Conservation (phyloP, 768 basidiomycete genomes). For the Hypholoma sublateritium region DNA sequence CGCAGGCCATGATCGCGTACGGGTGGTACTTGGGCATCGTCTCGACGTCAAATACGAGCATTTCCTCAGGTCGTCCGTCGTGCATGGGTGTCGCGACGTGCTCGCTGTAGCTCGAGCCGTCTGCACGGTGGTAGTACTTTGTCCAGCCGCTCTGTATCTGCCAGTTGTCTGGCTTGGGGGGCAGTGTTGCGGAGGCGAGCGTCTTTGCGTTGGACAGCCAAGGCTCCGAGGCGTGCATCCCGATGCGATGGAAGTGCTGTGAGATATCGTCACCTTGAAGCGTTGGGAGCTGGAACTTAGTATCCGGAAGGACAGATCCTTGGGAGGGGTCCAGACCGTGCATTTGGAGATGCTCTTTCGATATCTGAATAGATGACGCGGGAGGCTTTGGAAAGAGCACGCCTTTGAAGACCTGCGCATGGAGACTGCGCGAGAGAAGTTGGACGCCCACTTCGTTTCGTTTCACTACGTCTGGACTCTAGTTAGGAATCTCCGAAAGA, state of each 20-base stretch:
- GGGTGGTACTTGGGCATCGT: constrained; percentile 82
- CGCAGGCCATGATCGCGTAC: constrained; percentile 87
- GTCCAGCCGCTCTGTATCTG: constrained; percentile 82
- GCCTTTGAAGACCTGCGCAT: constrained; percentile 80
- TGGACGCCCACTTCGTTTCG: constrained; percentile 94
- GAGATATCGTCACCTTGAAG: constrained; percentile 81
- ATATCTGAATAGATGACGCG: constrained; percentile 64
- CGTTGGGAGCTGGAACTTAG: constrained; percentile 77
- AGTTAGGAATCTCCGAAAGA: not conserved
- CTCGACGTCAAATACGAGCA: constrained; percentile 93
- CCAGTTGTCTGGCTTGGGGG: constrained; percentile 55
- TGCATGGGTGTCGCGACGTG: constrained; percentile 68
- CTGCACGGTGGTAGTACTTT: constrained; percentile 66
- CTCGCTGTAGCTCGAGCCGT: constrained; percentile 79
- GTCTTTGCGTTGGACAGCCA: constrained; percentile 70
- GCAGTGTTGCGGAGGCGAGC: constrained; percentile 53
- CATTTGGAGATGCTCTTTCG: constrained; percentile 74
- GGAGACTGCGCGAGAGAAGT: constrained; percentile 78
- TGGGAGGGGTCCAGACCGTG: constrained; percentile 81
- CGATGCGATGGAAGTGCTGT: constrained; percentile 88
- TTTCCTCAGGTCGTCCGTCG: constrained; percentile 61
- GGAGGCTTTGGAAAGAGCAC: constrained; percentile 63
- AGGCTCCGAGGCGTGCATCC: constrained; percentile 65
- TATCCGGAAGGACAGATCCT: constrained; percentile 79
- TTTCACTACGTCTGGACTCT: constrained; percentile 40